Percentiles rank a stretch among this genome's conserved stretches.
Conservation (phyloP, 352 stramenopile genomes). For the Globisporangium apiculatum region DNA sequence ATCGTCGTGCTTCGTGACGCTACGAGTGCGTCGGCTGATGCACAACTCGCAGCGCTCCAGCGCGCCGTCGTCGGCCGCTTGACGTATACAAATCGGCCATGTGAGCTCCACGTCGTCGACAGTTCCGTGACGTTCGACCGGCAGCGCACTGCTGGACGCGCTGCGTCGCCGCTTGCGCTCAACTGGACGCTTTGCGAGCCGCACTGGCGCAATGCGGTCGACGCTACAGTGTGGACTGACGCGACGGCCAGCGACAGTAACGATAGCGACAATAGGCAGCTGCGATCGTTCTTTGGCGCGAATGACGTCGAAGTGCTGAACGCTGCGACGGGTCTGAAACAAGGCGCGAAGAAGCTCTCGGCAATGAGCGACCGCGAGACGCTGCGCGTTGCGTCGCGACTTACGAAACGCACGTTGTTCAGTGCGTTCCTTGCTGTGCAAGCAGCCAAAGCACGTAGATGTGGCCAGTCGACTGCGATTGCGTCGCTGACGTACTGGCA, state of each 20-base stretch:
- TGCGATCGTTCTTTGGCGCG: conserved; percentile 29
- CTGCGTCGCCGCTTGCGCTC: conserved; percentile 39
- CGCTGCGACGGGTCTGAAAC: conserved; percentile 53
- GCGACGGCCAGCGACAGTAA: neutral
- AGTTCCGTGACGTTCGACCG: conserved; percentile 9
- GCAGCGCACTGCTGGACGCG: conserved; percentile 5
- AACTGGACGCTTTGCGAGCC: conserved; percentile 47
- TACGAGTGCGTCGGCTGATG: conserved; percentile 19
- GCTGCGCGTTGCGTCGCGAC: conserved; percentile 48
- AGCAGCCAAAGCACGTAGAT: neutral
- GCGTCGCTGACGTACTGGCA: conserved; percentile 23
- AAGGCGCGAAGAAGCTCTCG: conserved; percentile 60
- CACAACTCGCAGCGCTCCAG: conserved; percentile 38
- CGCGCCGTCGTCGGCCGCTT: conserved; percentile 36
- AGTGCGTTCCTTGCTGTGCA: conserved; percentile 25
- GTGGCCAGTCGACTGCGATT: neutral
- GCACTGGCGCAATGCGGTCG: conserved; percentile 20
- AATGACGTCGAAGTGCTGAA: conserved; percentile 47
- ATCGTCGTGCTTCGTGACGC: conserved; percentile 44
- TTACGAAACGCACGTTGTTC: conserved; percentile 57
- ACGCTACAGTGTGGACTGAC: too few species aligned
- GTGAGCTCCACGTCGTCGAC: conserved; percentile 4
- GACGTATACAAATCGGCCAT: neutral
- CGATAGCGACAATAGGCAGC: neutral
- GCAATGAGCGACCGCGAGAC: conserved; percentile 38